phyloP scores from a whole-genome alignment of 257 asterid genomes.

The Osmanthus fragrans region DNA sequence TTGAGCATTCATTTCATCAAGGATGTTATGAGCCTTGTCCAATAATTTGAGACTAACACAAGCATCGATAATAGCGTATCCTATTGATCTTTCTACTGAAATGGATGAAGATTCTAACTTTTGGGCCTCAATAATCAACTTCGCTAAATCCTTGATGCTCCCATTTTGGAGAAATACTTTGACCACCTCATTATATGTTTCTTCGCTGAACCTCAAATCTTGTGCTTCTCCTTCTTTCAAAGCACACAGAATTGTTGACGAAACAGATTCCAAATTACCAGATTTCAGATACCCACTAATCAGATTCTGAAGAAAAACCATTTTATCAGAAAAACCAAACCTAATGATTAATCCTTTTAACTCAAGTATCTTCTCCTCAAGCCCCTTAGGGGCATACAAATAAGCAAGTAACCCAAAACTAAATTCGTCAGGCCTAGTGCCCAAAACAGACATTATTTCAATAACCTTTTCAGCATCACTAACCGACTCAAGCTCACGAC shows the following conservation, averaged over 20 bases:
- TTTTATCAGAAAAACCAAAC: slow-evolving; percentile 52
- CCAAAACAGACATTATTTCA: slow-evolving; percentile 77
- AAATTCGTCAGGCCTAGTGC: slow-evolving; percentile 67
- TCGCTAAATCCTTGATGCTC: slow-evolving; percentile 55
- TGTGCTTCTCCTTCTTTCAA: slow-evolving; percentile 47
- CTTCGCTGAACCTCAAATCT: slow-evolving; percentile 38
- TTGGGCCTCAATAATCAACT: slow-evolving; percentile 68
- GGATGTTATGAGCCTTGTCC: slow-evolving; percentile 75
- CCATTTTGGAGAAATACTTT: slow-evolving; percentile 59
- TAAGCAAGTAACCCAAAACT: slow-evolving; percentile 79
- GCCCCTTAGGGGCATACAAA: slow-evolving; percentile 80
- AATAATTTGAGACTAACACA: slow-evolving; percentile 61
- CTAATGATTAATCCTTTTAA: slow-evolving; percentile 57
- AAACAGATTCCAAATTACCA: slow-evolving; percentile 57
- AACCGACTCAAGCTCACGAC: slow-evolving; percentile 66
- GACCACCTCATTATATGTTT: slow-evolving; percentile 62
- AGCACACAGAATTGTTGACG: slow-evolving; percentile 47
- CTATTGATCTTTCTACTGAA: slow-evolving; percentile 58
- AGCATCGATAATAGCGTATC: slow-evolving; percentile 70
- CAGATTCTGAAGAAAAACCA: slow-evolving; percentile 49
- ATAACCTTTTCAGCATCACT: slow-evolving; percentile 71
- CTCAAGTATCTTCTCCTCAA: slow-evolving; percentile 56
- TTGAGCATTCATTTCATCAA: slow-evolving; percentile 83
- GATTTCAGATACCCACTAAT: slow-evolving; percentile 73
- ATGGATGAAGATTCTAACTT: slow-evolving; percentile 60